Evolutionary conservation across 805 yeast genomes (phyloP).

Genomic region (Candida dajiaensis): DNA sequence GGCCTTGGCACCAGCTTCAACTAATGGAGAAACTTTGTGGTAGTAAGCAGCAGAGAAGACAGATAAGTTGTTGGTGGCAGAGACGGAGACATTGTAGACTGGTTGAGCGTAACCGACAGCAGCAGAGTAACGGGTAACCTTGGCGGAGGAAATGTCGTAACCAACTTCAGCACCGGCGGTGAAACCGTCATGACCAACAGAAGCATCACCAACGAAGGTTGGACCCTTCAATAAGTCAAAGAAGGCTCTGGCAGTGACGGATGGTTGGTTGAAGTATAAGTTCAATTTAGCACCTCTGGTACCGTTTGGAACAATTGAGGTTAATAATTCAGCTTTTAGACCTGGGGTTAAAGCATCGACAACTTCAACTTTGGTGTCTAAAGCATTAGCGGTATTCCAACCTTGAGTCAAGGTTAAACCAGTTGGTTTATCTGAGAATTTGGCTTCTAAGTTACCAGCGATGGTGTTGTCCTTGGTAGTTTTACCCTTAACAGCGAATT

Average conservation of each 20-base stretch:
- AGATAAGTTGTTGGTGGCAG: slow-evolving; percentile 80
- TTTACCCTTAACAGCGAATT: slow-evolving; percentile 92
- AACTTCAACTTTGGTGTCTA: slow-evolving; percentile 91
- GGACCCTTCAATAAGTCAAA: slow-evolving; percentile 96
- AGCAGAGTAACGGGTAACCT: slow-evolving; percentile 88
- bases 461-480: slow-evolving; percentile 73
- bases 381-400: slow-evolving; percentile 91
- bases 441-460: slow-evolving; percentile 85
- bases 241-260: slow-evolving; percentile 89
- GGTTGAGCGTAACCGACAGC: slow-evolving; percentile 92
- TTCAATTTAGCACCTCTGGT: slow-evolving; percentile 85
- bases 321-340: slow-evolving; percentile 85
- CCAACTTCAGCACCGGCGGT: slow-evolving; percentile 96
- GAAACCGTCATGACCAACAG: slow-evolving; percentile 94
- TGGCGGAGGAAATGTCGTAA: slow-evolving; percentile 90
- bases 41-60: slow-evolving; percentile 93
- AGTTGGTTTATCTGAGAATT: slow-evolving; percentile 85
- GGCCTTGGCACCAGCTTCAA: slow-evolving; percentile 98
- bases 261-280: slow-evolving; percentile 86
- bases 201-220: slow-evolving; percentile 88
- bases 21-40: slow-evolving; percentile 87
- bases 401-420: slow-evolving; percentile 95
- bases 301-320: slow-evolving; percentile 81
- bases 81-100: slow-evolving; percentile 71
- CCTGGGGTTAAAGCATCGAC: slow-evolving; percentile 92